Base-by-base conservation (phyloP, 2,329 filamentous ascomycete genomes). In the Onygena corvina region DNA sequence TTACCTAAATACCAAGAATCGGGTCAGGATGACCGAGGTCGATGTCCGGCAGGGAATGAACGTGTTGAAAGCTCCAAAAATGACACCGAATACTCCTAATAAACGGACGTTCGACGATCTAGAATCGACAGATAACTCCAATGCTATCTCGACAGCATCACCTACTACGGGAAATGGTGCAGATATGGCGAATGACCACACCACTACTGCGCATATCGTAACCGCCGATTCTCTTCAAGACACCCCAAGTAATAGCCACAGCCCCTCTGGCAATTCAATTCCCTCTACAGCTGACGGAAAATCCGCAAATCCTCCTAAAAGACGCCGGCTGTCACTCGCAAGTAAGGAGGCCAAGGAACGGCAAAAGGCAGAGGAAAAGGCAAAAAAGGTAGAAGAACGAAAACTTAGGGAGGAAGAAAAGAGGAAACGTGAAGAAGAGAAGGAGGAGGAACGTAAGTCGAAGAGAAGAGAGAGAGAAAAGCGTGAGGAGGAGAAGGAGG, bases 391-490 rank as follows among this genome's bases (percentile, higher is more conserved):
- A 45, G 69, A 67, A 48, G 65, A 69, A 40, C 66, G 63, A 11
- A 64, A 66, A 8, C 65, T 65, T 46, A 69, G 70, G n/a, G 67
- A 73, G 52, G 68, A 71, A 49, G 71, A 74, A 54, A 72, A 68
- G 48, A 65, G 60, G 48, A 72, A 70, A 40, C 62, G 64, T 12
- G 63, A 69, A 30, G 64, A 67, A n/a, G 69, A 68, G 52, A 61
- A 67, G n/a, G 68, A 70, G 42, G 69, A 70, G 50, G 69, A 73
- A 52, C 61, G 59, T 31, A 67, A 63, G 56, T 65, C 59, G 46
- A 67, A 64, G 51, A 67, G 72, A 23, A 67, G 72, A 51, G 69
- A 72, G 48, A 71, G 67, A 52, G 64, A 64, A 36, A 63, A 65
- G 34, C 69, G 68, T 51, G 67, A 71, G n/a, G 64, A 62, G 29